Percentiles rank a stretch among this genome's conserved stretches.
phyloP scores from a whole-genome alignment of 139 green algal species.

The Chlorella sp. region DNA sequence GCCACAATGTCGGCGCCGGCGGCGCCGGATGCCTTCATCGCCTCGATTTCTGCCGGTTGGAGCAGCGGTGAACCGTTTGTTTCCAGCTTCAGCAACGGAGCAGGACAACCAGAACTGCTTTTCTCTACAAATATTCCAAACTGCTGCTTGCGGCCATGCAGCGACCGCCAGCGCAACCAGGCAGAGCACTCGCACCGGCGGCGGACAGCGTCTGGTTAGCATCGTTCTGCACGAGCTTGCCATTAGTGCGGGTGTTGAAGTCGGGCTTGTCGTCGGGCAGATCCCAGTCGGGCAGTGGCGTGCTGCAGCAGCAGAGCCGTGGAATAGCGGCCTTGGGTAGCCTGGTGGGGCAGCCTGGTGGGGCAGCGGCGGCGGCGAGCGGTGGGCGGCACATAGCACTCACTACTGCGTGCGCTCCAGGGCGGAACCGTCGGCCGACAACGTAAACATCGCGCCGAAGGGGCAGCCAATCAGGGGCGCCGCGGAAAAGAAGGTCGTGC shows the following conservation, averaged over 20 bases:
- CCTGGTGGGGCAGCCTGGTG: not conserved
- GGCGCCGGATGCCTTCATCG: conserved; percentile 31
- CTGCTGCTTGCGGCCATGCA: no score
- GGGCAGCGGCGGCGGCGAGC: not conserved
- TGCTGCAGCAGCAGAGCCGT: not conserved
- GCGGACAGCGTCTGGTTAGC: conserved; percentile 9
- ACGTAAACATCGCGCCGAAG: conserved; percentile 67
- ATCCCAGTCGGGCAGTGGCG: conserved; percentile 23
- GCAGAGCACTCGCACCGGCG: no score
- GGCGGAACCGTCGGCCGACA: conserved; percentile 37
- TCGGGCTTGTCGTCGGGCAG: not conserved
- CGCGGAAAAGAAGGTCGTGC: conserved; percentile 35
- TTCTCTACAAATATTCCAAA: no score
- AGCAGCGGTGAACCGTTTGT: no score
- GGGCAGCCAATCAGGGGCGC: conserved; percentile 61
- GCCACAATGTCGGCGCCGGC: conserved; percentile 77
- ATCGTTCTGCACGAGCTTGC: conserved; percentile 11
- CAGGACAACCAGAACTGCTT: no score
- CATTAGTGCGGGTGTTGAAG: conserved; percentile 25
- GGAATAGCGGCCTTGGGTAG: not conserved
- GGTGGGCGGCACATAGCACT: not conserved
- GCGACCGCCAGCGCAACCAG: no score
- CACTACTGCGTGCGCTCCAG: conserved; percentile 27
- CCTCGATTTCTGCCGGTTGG: conserved; percentile 35
- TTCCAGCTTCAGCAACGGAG: no score